Conservation (phyloP, 805 yeast species). For the Ogataea nitratoaversa region DNA sequence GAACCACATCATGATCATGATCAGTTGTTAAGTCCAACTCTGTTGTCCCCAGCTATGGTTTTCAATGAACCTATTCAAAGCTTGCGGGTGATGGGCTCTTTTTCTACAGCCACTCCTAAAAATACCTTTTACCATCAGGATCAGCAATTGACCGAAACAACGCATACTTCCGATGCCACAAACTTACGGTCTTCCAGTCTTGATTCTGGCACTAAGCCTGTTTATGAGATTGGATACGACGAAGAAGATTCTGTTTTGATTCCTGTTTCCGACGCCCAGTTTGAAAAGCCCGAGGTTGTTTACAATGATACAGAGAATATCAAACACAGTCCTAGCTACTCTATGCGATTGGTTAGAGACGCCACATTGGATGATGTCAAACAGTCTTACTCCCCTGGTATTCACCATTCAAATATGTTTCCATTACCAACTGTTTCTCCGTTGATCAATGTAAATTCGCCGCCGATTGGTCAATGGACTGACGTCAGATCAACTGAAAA, state of each 20-base stretch:
- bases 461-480: background rate
- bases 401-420: conserved; percentile 2
- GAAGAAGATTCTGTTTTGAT: conserved; percentile 16
- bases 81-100: conserved; percentile 16
- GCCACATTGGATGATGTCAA: conserved; percentile 12
- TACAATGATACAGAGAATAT: background rate
- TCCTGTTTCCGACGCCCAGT: background rate
- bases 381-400: conserved; percentile 5
- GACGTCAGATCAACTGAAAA: background rate
- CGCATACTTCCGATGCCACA: conserved; percentile 7
- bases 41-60: conserved; percentile 28
- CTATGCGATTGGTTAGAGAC: conserved; percentile 24
- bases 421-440: conserved; percentile 11
- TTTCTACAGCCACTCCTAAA: background rate
- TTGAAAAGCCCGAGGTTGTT: background rate
- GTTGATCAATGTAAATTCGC: background rate
- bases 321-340: conserved; percentile 14
- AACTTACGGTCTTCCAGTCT: conserved; percentile 8
- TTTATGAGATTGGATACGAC: conserved; percentile 28
- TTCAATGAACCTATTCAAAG: conserved; percentile 25
- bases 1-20: background rate
- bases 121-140: background rate
- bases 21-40: conserved; percentile 24
- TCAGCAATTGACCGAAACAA: background rate
- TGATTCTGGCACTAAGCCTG: background rate